Evolutionary conservation across 2,329 filamentous ascomycete species (phyloP).

Genomic region (Ascochyta viciae-villosae): DNA sequence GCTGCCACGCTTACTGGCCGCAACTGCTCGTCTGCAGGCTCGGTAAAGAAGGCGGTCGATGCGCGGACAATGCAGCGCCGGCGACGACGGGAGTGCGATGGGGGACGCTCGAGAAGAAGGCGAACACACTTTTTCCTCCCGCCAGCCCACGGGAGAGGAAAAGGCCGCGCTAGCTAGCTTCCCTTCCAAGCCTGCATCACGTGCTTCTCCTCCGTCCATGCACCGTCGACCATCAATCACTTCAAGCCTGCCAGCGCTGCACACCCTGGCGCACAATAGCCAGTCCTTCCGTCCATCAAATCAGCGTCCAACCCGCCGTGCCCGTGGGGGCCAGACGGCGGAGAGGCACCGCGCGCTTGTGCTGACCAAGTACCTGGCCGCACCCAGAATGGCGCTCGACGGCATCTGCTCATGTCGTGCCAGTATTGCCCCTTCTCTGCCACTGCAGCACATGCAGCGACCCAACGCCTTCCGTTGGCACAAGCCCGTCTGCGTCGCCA

Average conservation of each 20-base stretch:
- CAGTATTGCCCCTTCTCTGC: conserved; percentile 12
- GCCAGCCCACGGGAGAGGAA: background rate
- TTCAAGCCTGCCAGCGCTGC: background rate
- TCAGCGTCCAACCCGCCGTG: conserved; percentile 18
- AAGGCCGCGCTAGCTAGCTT: background rate
- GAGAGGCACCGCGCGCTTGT: conserved; percentile 4
- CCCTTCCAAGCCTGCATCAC: no score
- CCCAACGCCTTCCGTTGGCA: conserved; percentile 19
- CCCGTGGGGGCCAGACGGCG: background rate
- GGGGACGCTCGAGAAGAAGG: background rate
- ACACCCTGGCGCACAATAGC: no score
- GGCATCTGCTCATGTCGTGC: conserved; percentile 8
- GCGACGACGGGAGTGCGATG: conserved; percentile 7
- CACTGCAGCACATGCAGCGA: conserved; percentile 15
- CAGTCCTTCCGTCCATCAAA: conserved; percentile 19
- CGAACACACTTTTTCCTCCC: background rate
- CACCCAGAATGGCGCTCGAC: conserved; percentile 14
- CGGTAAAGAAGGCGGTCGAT: conserved; percentile 13
- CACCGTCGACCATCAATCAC: no score
- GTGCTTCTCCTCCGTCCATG: no score
- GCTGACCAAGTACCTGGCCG: conserved; percentile 12
- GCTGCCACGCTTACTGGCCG: conserved; percentile 18
- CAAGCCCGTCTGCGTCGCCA: conserved; percentile 22
- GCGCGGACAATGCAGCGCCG: conserved; percentile 17
- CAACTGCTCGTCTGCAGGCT: conserved; percentile 16